A percentile compares a stretch with the other conserved stretches of the same genome.
Conservation (phyloP, 371 early-diverging fungal species). For the Mucor irregularis region DNA sequence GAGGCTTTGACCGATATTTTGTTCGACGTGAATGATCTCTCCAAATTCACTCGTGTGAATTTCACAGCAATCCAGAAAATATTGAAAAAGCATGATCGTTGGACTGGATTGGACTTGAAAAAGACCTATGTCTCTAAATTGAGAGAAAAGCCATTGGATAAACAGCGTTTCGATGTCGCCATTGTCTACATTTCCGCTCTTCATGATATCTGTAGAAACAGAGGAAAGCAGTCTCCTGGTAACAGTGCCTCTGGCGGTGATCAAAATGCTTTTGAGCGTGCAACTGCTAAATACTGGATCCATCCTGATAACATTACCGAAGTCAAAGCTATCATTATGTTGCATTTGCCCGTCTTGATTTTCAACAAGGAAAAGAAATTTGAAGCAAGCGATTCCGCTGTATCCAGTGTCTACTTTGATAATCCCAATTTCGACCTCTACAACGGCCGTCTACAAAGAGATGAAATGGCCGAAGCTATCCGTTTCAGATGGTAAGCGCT, state of each 20-base stretch:
- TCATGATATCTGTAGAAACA: conserved; percentile 86
- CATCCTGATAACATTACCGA: conserved; percentile 95
- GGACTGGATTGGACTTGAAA: conserved; percentile 39
- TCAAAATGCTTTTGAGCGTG: conserved; percentile 59
- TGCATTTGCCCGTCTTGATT: conserved; percentile 91
- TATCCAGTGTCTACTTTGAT: conserved; percentile 94
- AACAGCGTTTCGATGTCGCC: conserved; percentile 87
- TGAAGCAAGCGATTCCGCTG: conserved; percentile 54
- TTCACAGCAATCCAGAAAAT: conserved; percentile 95
- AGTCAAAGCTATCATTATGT: conserved; percentile 87
- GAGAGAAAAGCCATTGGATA: conserved; percentile 82
- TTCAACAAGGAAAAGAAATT: conserved; percentile 38
- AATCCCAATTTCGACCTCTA: conserved; percentile 89
- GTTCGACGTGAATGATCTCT: conserved; percentile 87
- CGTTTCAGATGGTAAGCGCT: conserved; percentile 86
- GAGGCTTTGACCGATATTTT: conserved; percentile 81
- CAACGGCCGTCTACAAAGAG: conserved; percentile 82
- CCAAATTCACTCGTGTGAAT: conserved; percentile 92
- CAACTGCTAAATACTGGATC: conserved; percentile 84
- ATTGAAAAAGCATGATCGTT: conserved; percentile 94
- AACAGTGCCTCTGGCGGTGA: conserved; percentile 24
- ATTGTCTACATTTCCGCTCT: conserved; percentile 88
- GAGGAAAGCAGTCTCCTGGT: conserved; percentile 78
- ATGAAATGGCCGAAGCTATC: conserved; percentile 87
- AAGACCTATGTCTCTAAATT: conserved; percentile 76